These are phyloP conservation scores for Mercurialis annua DNA, from an alignment of 345 rosid genomes.

Conservation along the genomic window DNA sequence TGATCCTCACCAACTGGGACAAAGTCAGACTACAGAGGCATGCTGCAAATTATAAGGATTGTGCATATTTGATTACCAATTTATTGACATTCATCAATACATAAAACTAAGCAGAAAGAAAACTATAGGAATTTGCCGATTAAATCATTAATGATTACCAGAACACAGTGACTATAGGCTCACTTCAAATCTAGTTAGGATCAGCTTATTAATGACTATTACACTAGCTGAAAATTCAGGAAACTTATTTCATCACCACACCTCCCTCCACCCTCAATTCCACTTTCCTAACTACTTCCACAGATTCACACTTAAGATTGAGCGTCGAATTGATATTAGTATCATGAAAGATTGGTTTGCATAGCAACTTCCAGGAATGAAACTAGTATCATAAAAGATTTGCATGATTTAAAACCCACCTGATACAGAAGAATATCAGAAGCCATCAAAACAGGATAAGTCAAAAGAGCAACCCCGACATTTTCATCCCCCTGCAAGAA, in stretches of 20 bases:
- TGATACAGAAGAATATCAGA: conserved; percentile 88
- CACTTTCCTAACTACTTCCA: not conserved
- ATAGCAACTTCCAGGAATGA: not conserved
- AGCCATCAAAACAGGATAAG: conserved; percentile 90
- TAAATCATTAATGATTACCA: not conserved
- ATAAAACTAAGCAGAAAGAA: conserved; percentile 7
- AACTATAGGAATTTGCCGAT: not conserved
- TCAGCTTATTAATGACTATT: not conserved
- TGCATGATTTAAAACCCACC: conserved; percentile 40
- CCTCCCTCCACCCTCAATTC: not conserved
- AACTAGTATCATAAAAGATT: conserved; percentile 4
- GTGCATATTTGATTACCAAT: conserved; percentile 24
- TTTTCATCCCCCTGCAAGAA: conserved; percentile 76
- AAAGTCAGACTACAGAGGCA: conserved; percentile 73
- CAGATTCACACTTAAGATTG: too few species aligned
- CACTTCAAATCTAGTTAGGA: not conserved
- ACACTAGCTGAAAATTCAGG: not conserved
- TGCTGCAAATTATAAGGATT: conserved; percentile 44
- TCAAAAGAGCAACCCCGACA: conserved; percentile 71
- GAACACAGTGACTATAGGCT: not conserved
- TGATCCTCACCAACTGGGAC: conserved; percentile 98
- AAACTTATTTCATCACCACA: not conserved
- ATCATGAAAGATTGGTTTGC: not conserved
- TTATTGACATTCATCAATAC: conserved; percentile 14
- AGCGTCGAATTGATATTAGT: too few species aligned